Evolutionary conservation across 495 filamentous ascomycete genomes (phyloP).

Genomic region (Niebla homalea): DNA sequence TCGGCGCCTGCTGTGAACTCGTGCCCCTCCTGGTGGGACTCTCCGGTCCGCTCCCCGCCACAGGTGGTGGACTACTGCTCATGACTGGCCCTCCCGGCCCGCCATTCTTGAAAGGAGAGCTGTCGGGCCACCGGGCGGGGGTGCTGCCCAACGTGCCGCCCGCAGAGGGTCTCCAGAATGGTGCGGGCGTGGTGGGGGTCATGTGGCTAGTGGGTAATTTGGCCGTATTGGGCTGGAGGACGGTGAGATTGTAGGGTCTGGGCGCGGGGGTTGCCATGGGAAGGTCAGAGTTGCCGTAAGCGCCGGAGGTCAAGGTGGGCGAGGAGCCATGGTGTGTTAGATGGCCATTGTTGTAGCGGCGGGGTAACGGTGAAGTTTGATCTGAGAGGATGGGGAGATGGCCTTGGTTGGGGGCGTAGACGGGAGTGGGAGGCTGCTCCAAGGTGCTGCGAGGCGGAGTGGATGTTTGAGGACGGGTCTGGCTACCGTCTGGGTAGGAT

Average conservation of each 20-base stretch:
- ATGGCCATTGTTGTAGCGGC: constrained; percentile 36
- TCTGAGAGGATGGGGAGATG: constrained; percentile 40
- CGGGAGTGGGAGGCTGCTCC: constrained; percentile 26
- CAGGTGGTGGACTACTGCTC: constrained; percentile 52
- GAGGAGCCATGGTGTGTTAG: constrained; percentile 48
- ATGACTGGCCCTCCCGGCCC: constrained; percentile 40
- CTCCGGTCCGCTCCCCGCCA: constrained; percentile 31
- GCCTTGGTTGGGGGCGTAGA: constrained; percentile 26
- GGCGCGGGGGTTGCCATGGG: constrained; percentile 76
- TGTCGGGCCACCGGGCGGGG: constrained; percentile 50
- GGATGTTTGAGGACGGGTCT: constrained; percentile 27
- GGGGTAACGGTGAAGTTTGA: constrained; percentile 41
- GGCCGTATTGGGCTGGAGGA: constrained; percentile 78
- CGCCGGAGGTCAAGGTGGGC: constrained; percentile 54
- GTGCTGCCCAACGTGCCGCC: constrained; percentile 51
- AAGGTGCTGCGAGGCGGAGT: constrained; percentile 43
- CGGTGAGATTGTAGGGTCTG: constrained; percentile 63
- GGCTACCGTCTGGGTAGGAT: constrained; percentile 29
- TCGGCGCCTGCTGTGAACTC: neutral
- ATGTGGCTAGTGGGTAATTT: constrained; percentile 89
- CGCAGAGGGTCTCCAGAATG: constrained; percentile 77
- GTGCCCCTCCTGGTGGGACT: constrained; percentile 14
- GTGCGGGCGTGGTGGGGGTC: constrained; percentile 88
- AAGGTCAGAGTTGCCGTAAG: constrained; percentile 33
- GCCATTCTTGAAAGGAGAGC: constrained; percentile 46